Evolutionary conservation across 805 yeast species (phyloP), one percentile per base, ranked within the genome.

Genomic region (Vanderwaltozyma polyspora): DNA sequence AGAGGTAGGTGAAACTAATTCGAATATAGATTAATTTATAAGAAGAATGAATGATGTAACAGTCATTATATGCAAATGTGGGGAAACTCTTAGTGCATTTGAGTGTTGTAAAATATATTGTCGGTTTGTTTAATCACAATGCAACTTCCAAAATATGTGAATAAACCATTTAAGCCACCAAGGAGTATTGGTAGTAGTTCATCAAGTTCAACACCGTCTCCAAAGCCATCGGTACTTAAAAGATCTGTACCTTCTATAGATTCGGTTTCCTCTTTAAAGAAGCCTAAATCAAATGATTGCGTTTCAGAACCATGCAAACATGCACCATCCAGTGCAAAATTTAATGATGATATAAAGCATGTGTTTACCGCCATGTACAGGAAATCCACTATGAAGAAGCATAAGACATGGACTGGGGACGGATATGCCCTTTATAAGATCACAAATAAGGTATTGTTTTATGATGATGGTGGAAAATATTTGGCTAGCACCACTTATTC

Each of bases 381-480:
- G 23, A 85, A 84, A 53, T 66, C 67, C 28, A 64, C 89, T 0
- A 66, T 61, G 22, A 84, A 81, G 58, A 85, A 89, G 64, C 76
- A 86, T 55, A 87, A 87, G 52, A 76, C 85, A 0, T 91, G 98
- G 98, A 93, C 84, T 36, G 94, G 94, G 2, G 97, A 91, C 59
- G 97, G 95, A 0, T 57, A 60, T 23, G 60, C 79, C 12, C 45
- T 58, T 0, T 51, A 67, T 2, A 41, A 34, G 10, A 40, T 37
- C 13, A 41, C 42, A 11, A 38, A 35, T 32, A 35, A 44, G 37
- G 31, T 63, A 17, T 32, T 41, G 14, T 46, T 49, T 42, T 45
- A 59, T 38, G 44, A 45, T 28, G 52, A 48, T 9, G 19, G 39
- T 18, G 60, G 63, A 36, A 32, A 46, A 36, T 37, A 44, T 35